A percentile compares a stretch with the other conserved stretches of the same genome.
These are phyloP conservation scores for Cyclocybe aegerita DNA, from an alignment of 768 basidiomycete genomes.

Conservation along the genomic window DNA sequence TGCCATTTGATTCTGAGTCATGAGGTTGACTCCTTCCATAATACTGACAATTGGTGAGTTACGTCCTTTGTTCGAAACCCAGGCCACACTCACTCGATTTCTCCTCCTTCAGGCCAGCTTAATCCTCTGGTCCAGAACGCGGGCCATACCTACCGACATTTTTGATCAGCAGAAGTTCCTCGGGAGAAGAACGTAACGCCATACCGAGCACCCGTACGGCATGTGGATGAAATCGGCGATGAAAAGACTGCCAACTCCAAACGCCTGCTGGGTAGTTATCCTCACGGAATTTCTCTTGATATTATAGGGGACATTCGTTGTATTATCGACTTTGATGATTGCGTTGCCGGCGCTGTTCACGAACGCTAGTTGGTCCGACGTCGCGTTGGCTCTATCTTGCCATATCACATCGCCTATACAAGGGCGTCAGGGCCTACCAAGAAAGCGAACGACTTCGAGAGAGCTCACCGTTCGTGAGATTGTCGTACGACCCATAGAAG, in stretches of 20 bases:
- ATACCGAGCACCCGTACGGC: constrained; percentile 57
- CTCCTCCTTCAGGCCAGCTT: constrained; percentile 40
- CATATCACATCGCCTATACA: constrained; percentile 49
- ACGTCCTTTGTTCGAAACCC: neutral
- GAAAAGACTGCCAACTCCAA: constrained; percentile 40
- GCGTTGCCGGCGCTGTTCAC: constrained; percentile 55
- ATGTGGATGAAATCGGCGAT: constrained; percentile 41
- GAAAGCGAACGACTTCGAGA: neutral
- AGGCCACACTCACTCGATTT: constrained; percentile 32
- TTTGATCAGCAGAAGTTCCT: neutral
- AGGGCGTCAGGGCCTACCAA: neutral
- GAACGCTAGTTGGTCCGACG: constrained; percentile 42
- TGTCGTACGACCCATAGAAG: constrained; percentile 41
- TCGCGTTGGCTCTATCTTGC: constrained; percentile 39
- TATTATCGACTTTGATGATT: constrained; percentile 73
- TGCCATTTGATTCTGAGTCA: constrained; percentile 50
- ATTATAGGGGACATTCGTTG: constrained; percentile 43
- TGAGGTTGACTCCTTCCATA: constrained; percentile 58
- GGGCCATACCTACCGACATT: constrained; percentile 36
- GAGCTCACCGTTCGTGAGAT: constrained; percentile 34
- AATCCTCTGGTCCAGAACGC: constrained; percentile 43
- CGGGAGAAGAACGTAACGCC: constrained; percentile 5
- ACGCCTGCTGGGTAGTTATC: constrained; percentile 40
- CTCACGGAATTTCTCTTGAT: constrained; percentile 49
- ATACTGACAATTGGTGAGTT: constrained; percentile 26